Conservation (phyloP, 192 early-diverging fungal species). For the Umbelopsis vinacea region DNA sequence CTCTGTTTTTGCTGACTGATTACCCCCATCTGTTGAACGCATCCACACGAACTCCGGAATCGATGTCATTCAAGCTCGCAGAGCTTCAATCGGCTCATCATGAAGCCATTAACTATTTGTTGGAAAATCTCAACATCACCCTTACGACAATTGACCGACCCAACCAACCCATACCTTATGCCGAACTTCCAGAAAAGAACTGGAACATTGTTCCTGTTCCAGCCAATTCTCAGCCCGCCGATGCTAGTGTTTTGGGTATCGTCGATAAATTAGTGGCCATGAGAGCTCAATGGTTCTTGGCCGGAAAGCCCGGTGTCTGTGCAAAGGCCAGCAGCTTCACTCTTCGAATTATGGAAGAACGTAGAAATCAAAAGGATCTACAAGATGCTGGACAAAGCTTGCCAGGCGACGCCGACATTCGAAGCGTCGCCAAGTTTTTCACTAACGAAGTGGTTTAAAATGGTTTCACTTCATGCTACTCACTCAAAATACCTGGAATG, state of each 20-base stretch:
- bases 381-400: neutral
- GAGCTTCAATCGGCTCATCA: constrained; percentile 39
- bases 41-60: constrained; percentile 33
- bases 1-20: constrained; percentile 45
- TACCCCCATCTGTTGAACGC: constrained; percentile 43
- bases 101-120: constrained; percentile 33
- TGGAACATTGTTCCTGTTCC: constrained; percentile 35
- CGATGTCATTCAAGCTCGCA: constrained; percentile 32
- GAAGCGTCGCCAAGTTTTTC: neutral
- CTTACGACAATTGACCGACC: constrained; percentile 23
- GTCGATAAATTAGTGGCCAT: constrained; percentile 45
- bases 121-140: constrained; percentile 35
- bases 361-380: constrained; percentile 18
- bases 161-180: constrained; percentile 16
- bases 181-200: constrained; percentile 25
- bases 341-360: constrained; percentile 29
- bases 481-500: neutral
- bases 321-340: constrained; percentile 40
- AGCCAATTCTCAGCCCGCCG: constrained; percentile 2
- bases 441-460: neutral
- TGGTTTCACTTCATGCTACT: neutral
- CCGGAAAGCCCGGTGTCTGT: constrained; percentile 35
- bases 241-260: constrained; percentile 37
- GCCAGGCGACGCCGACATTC: neutral
- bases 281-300: constrained; percentile 41